phyloP scores from a whole-genome alignment of 306 rosid species.

The Glycine soja region DNA sequence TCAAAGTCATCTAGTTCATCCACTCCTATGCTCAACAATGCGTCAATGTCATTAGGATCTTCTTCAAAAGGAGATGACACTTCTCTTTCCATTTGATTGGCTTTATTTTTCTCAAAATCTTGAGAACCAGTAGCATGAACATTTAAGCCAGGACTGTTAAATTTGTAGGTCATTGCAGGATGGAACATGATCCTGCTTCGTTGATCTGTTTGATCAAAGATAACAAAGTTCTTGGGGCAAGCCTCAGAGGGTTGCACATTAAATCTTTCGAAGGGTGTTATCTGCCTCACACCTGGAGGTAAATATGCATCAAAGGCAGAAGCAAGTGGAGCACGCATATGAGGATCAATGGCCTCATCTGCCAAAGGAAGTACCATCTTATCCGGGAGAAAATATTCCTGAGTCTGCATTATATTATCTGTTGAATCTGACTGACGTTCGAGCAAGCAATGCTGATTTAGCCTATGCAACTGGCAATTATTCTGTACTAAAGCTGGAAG shows the following conservation, averaged over 20 bases:
- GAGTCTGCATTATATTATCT: constrained; percentile 71
- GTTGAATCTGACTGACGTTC: constrained; percentile 43
- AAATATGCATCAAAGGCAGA: constrained; percentile 61
- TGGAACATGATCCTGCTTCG: constrained; percentile 83
- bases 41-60: constrained; percentile 84
- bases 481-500: constrained; percentile 51
- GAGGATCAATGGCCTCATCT: constrained; percentile 61
- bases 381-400: constrained; percentile 63
- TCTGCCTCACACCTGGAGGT: constrained; percentile 64
- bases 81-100: constrained; percentile 57
- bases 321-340: constrained; percentile 66
- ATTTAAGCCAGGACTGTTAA: constrained; percentile 62
- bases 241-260: constrained; percentile 81
- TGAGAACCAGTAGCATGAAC: constrained; percentile 56
- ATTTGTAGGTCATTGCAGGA: constrained; percentile 78
- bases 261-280: constrained; percentile 70
- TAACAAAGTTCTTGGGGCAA: constrained; percentile 87
- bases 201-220: constrained; percentile 86
- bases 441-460: constrained; percentile 48
- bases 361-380: constrained; percentile 59
- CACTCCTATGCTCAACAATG: constrained; percentile 85
- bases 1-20: constrained; percentile 73
- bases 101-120: constrained; percentile 54
- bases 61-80: constrained; percentile 69
- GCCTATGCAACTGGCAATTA: constrained; percentile 56